Percentiles rank a stretch among this genome's conserved stretches.
phyloP scores from a whole-genome alignment of 352 stramenopile species.

The Globisporangium radiosum region DNA sequence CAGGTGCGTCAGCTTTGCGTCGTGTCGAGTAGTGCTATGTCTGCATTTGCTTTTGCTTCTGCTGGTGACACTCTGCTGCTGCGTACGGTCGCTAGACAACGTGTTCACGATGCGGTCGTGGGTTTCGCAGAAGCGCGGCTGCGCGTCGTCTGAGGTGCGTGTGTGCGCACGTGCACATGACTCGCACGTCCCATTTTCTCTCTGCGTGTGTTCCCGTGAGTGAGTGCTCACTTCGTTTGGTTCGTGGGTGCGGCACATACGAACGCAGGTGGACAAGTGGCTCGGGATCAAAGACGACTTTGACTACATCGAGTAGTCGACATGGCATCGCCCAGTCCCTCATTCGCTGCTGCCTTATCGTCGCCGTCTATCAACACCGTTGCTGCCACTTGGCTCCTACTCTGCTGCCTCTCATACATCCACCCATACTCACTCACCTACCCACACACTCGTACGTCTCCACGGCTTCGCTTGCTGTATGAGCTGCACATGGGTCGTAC shows the following conservation, averaged over 20 bases:
- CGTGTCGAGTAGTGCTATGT: background rate
- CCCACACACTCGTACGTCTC: no score
- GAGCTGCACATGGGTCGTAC: no score
- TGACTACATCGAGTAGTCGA: slow-evolving; percentile 61
- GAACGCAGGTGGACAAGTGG: slow-evolving; percentile 71
- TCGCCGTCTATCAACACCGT: no score
- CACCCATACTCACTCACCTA: background rate
- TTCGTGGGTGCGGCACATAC: background rate
- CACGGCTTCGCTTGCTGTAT: no score
- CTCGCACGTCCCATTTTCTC: background rate
- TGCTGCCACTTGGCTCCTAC: no score
- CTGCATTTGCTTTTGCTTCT: background rate
- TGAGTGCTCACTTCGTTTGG: background rate
- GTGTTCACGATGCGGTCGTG: slow-evolving; percentile 77
- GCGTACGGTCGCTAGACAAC: slow-evolving; percentile 44
- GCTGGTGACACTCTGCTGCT: background rate
- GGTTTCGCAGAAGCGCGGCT: slow-evolving; percentile 73
- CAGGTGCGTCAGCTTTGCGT: slow-evolving; percentile 22
- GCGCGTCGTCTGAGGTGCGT: slow-evolving; percentile 46
- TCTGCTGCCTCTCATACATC: no score
- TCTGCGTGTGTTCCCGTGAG: background rate
- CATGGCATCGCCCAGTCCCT: background rate
- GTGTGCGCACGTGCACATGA: background rate
- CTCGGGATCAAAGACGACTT: slow-evolving; percentile 84
- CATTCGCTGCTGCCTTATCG: no score